These are phyloP conservation scores for Coniferiporia sulphurascens DNA, from an alignment of 1,284 basidiomycete genomes.

Conservation along the genomic window DNA sequence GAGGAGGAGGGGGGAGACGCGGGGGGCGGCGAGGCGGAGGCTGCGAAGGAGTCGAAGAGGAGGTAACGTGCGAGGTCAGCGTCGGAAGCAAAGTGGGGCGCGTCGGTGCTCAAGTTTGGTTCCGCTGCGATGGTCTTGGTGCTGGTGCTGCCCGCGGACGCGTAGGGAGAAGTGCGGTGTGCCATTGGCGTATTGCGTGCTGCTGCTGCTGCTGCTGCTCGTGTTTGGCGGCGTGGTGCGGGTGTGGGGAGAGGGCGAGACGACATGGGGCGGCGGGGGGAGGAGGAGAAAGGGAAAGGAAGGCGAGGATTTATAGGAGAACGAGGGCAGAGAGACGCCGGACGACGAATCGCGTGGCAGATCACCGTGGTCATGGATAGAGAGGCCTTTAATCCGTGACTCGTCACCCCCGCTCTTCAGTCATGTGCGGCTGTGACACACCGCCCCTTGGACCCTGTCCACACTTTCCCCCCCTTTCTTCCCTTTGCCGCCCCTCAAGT, in stretches of 20 bases:
- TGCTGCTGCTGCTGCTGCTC: not conserved
- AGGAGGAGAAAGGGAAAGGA: slow-evolving; percentile 19
- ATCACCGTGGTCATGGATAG: not conserved
- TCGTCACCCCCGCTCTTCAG: not conserved
- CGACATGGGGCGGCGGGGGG: slow-evolving; percentile 21
- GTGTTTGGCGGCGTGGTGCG: no score
- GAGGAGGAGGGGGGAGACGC: slow-evolving; percentile 5
- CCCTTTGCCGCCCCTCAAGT: slow-evolving; percentile 3
- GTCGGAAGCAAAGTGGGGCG: slow-evolving; percentile 52
- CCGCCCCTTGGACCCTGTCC: not conserved
- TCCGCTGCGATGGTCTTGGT: slow-evolving; percentile 19
- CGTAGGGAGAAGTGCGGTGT: not conserved
- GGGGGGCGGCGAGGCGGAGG: slow-evolving; percentile 9
- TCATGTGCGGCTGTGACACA: not conserved
- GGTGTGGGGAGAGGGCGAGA: not conserved
- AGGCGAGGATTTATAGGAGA: slow-evolving; percentile 29
- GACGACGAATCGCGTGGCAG: slow-evolving; percentile 19
- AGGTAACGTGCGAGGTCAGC: slow-evolving; percentile 32
- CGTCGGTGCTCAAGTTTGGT: slow-evolving; percentile 23
- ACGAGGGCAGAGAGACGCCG: slow-evolving; percentile 25
- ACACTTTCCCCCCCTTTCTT: not conserved
- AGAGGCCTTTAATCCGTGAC: not conserved
- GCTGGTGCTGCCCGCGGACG: slow-evolving; percentile 26
- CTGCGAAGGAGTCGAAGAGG: not conserved
- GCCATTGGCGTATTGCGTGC: not conserved